phyloP scores from a whole-genome alignment of 257 asterid species.

The Echites panduratus region DNA sequence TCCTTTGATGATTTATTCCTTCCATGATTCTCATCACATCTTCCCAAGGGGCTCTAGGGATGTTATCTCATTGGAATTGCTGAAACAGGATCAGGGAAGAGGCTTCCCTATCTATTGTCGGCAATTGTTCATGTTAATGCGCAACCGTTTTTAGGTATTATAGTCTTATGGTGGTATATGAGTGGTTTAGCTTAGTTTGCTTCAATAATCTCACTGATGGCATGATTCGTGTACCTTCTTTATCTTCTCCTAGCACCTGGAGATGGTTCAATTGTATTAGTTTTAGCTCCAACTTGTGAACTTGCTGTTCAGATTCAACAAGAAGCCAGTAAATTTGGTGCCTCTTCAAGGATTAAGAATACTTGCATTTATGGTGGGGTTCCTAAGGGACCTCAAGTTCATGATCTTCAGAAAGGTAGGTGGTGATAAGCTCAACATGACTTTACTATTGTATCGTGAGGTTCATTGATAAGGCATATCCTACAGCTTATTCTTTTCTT shows the following conservation, averaged over 20 bases:
- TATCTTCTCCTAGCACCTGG: slow-evolving; percentile 70
- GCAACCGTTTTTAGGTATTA: slow-evolving; percentile 98
- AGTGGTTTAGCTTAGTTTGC: slow-evolving; percentile 3
- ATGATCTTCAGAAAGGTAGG: slow-evolving; percentile 99
- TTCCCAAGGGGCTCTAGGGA: no score
- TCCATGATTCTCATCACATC: no score
- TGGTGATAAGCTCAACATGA: slow-evolving; percentile 98
- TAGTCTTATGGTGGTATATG: slow-evolving; percentile 1
- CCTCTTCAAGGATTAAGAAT: slow-evolving; percentile 95
- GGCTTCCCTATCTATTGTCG: slow-evolving; percentile 83
- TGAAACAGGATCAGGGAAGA: slow-evolving; percentile 99
- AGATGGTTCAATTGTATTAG: slow-evolving; percentile 99
- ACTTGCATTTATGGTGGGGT: slow-evolving; percentile 99
- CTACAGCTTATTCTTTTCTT: slow-evolving; percentile 57
- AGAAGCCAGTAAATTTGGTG: slow-evolving; percentile 96
- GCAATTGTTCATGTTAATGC: slow-evolving; percentile 97
- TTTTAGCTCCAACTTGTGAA: slow-evolving; percentile 98
- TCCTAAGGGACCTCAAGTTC: slow-evolving; percentile 99
- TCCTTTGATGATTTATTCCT: no score
- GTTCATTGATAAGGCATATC: slow-evolving; percentile 99
- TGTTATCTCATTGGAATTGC: slow-evolving; percentile 97
- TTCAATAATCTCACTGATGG: slow-evolving; percentile 20
- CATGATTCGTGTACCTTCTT: slow-evolving; percentile 26
- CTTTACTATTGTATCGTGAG: slow-evolving; percentile 97
- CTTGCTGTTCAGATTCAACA: slow-evolving; percentile 99